Evolutionary conservation across 2,329 filamentous ascomycete species (phyloP).

Genomic region (Diaporthe citriasiana): DNA sequence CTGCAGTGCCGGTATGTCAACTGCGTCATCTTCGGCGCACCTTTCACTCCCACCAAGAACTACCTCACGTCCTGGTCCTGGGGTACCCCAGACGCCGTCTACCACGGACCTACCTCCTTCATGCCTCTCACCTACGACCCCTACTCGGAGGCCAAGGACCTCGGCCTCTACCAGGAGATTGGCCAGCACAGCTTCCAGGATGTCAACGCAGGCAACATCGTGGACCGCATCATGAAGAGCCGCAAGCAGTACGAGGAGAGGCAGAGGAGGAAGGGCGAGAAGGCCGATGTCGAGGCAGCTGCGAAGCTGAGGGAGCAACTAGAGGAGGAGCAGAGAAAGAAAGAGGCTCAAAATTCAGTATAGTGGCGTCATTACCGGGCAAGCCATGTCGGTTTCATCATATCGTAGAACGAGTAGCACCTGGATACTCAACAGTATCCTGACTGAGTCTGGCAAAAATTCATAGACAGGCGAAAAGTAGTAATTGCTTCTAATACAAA

Average conservation of each 20-base stretch:
- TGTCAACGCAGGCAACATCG: constrained; percentile 80
- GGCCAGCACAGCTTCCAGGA: constrained; percentile 83
- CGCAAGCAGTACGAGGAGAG: constrained; percentile 91
- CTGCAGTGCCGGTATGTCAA: constrained; percentile 95
- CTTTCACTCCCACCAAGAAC: constrained; percentile 84
- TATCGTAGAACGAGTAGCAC: neutral
- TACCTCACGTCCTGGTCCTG: constrained; percentile 84
- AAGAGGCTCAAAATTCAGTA: constrained; percentile 55
- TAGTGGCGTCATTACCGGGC: neutral
- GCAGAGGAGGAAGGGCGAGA: constrained; percentile 90
- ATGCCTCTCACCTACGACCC: constrained; percentile 85
- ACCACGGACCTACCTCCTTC: constrained; percentile 96
- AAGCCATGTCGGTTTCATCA: neutral
- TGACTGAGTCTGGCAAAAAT: neutral
- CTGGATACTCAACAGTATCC: constrained; percentile 13
- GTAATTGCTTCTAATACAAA: neutral
- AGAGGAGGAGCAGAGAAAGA: constrained; percentile 69
- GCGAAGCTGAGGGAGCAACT: constrained; percentile 73
- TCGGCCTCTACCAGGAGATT: constrained; percentile 89
- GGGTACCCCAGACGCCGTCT: constrained; percentile 83
- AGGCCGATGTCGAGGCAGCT: constrained; percentile 81
- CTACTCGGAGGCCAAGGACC: constrained; percentile 82
- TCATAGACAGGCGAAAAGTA: constrained; percentile 4
- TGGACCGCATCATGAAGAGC: constrained; percentile 89
- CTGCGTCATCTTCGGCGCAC: constrained; percentile 89